Evolutionary conservation across 163 green algal genomes (phyloP).

Genomic region (Scenedesmus sp.): DNA sequence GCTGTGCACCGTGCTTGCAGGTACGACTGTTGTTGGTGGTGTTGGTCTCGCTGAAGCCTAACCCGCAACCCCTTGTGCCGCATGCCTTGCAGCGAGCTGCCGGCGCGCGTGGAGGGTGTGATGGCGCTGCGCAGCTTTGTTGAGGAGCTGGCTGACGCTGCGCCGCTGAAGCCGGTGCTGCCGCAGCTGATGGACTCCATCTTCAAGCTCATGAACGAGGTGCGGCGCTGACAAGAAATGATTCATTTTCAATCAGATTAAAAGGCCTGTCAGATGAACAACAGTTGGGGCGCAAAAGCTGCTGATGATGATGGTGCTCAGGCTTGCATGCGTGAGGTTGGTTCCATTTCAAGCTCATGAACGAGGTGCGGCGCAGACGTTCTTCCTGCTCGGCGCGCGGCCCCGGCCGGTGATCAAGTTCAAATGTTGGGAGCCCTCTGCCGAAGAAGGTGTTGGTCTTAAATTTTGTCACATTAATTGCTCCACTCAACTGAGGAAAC

Average conservation of each 20-base stretch:
- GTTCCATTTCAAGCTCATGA: constrained; percentile 82
- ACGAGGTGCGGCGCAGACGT: constrained; percentile 69
- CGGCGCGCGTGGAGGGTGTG: constrained; percentile 93
- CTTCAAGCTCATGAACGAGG: constrained; percentile 93
- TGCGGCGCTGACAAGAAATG: constrained; percentile 43
- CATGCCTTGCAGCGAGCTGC: constrained; percentile 68
- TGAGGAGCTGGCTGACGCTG: constrained; percentile 84
- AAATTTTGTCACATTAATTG: too few relatives aligned
- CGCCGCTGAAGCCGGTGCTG: constrained; percentile 83
- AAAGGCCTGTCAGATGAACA: background rate
- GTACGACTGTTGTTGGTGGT: background rate
- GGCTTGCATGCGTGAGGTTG: too few relatives aligned
- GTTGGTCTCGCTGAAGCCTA: background rate
- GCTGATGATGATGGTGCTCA: background rate
- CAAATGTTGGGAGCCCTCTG: too few relatives aligned
- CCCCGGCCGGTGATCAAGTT: too few relatives aligned
- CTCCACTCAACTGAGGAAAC: too few relatives aligned
- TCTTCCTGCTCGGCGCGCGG: background rate
- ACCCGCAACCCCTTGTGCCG: background rate
- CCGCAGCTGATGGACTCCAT: constrained; percentile 90
- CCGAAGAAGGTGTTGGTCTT: too few relatives aligned
- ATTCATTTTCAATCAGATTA: background rate
- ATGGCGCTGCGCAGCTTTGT: constrained; percentile 90
- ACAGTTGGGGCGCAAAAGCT: background rate
- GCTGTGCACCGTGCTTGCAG: background rate